Percentiles rank a stretch among this genome's conserved stretches.
Evolutionary conservation across 768 basidiomycete genomes (phyloP).

Genomic region (Paxillus ammoniavirescens): DNA sequence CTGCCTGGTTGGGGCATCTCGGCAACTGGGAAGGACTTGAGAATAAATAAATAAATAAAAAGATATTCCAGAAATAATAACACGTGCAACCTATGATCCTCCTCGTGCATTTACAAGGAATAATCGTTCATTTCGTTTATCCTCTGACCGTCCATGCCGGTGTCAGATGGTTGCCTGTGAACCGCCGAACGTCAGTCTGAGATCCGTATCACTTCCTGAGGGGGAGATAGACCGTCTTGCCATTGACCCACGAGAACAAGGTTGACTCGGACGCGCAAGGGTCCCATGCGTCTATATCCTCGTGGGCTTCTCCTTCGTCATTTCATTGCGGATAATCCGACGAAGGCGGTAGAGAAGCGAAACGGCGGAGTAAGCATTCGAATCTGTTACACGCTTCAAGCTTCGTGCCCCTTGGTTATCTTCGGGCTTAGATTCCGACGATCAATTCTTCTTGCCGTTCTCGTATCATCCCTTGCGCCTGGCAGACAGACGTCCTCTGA

Average conservation of each 20-base stretch:
- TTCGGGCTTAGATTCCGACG: conserved; percentile 16
- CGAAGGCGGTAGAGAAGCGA: conserved; percentile 1
- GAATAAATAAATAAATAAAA: no score
- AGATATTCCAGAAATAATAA: no score
- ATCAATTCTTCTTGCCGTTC: conserved; percentile 9
- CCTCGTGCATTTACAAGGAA: background rate
- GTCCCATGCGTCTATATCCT: background rate
- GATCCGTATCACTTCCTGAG: background rate
- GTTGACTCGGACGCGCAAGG: background rate
- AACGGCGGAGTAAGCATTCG: background rate
- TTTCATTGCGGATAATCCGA: conserved; percentile 6
- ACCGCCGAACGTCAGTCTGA: conserved; percentile 20
- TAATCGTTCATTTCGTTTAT: background rate
- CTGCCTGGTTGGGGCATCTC: background rate
- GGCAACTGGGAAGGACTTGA: background rate
- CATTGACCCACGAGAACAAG: background rate
- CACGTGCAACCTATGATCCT: no score
- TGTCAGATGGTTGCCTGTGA: background rate
- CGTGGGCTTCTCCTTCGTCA: background rate
- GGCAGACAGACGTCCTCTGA: background rate
- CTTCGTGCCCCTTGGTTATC: conserved; percentile 11
- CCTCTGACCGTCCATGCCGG: background rate
- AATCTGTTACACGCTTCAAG: conserved; percentile 1
- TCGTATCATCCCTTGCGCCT: background rate
- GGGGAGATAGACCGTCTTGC: background rate